Evolutionary conservation across 495 filamentous ascomycete species (phyloP), one percentile per base, ranked within the genome.

Genomic region (Aspergillus kassunensis): DNA sequence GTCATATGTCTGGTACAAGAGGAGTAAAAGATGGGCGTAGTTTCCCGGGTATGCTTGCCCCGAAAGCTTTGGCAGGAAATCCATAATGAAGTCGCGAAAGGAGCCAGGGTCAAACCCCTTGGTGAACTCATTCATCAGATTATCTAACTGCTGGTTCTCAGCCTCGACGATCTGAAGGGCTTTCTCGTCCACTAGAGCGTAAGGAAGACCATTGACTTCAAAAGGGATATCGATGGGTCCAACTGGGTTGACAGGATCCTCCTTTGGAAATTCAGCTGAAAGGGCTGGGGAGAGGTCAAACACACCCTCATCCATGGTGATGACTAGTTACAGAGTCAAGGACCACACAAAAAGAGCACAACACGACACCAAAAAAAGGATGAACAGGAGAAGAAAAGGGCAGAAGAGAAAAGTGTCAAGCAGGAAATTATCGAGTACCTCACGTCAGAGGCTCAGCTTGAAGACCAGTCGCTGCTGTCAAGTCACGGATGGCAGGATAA

Each of bases 11-110:
- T 53, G 44, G 21, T 63, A 53, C 18, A 65, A 33, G 8, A 65
- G 36, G 4, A 63, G 10, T 15, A 67, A 29, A 6, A 67, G 49
- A 40, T 67, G 64, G 5, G 45, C 47, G 31, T 60, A 65, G 5
- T 59, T 59, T 16, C 64, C 62, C 0, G 64, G 64, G 9, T 60
- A 49, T 27, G 1, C 44, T 20, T 2, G 27, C 13, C 16, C n/a
- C n/a, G n/a, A n/a, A n/a, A 67, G 23, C 3, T 11, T 30, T 0
- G 59, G 57, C 21, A 64, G 43, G 12, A 24, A 44, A 0, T 33
- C 18, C 19, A 23, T 43, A 20, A 64, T 39, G 9, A 53, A 25
- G n/a, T 41, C 19, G 4, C 31, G 18, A 30, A 65, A 65, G 13
- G 37, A 34, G 24, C 35, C 33, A 3, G 58, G 59, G 34, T 65